A percentile compares a stretch with the other conserved stretches of the same genome.
Conservation (phyloP, 208 protist species). For the Crithidia sp. region DNA sequence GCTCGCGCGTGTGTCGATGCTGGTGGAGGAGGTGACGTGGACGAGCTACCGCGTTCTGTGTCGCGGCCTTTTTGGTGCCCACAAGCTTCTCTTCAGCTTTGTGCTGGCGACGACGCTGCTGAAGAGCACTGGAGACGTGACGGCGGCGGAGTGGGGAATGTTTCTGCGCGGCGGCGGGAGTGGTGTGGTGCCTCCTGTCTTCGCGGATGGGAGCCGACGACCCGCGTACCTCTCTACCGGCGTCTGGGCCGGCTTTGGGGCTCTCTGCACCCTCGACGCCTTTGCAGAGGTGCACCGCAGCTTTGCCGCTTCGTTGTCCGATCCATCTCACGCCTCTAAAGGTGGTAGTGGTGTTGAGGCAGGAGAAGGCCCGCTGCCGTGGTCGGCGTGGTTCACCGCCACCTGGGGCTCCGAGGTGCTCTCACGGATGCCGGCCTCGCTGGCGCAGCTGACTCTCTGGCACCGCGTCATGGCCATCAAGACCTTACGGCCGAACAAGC, state of each 20-base stretch:
- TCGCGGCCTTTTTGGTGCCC: slow-evolving; percentile 93
- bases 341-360: background rate
- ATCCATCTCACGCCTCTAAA: background rate
- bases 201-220: slow-evolving; percentile 40
- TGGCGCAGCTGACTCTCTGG: slow-evolving; percentile 68
- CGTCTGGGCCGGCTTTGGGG: slow-evolving; percentile 93
- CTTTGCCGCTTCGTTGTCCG: slow-evolving; percentile 54
- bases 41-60: slow-evolving; percentile 92
- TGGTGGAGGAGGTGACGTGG: slow-evolving; percentile 81
- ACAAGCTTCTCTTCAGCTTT: slow-evolving; percentile 96
- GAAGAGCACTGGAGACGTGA: slow-evolving; percentile 52
- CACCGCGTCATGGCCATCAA: slow-evolving; percentile 89
- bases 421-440: slow-evolving; percentile 34
- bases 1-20: slow-evolving; percentile 64
- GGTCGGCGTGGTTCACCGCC: slow-evolving; percentile 85
- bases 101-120: slow-evolving; percentile 88
- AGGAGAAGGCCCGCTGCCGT: slow-evolving; percentile 42
- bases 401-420: slow-evolving; percentile 80
- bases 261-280: slow-evolving; percentile 69
- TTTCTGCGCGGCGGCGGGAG: slow-evolving; percentile 85
- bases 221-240: slow-evolving; percentile 88
- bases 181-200: slow-evolving; percentile 30
- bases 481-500: slow-evolving; percentile 81
- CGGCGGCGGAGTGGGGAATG: slow-evolving; percentile 85
- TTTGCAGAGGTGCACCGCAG: slow-evolving; percentile 85